Base-by-base conservation (phyloP, 2,329 filamentous ascomycete species). In the Pseudogymnoascus sp. region DNA sequence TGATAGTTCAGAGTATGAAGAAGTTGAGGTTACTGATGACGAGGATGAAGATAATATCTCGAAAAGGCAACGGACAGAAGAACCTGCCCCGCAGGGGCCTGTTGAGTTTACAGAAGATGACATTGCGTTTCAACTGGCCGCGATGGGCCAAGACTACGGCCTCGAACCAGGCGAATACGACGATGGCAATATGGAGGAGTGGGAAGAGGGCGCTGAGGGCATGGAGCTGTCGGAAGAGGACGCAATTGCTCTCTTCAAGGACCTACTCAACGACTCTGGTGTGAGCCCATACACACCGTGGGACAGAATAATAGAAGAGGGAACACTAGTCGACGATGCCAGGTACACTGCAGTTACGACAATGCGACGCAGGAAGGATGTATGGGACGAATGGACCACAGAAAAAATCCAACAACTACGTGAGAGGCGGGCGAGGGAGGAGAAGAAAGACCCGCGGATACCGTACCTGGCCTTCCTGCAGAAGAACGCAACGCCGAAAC, bases 81-180 rank as follows among this genome's bases (percentile, higher is more conserved):
- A 78, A 59, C 74, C 77, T 4, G 69, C 66, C 12, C 63, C 67
- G 8, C 75, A 76, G 7, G 69, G 76, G 11, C 80, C 83, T 0
- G 76, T 94, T 6, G 93, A 97, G 69, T 96, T 96, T 70, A 90
- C 89, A 62, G 94, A 97, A 73, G 93, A 92, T 61, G 94, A 99
- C 71, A 95, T 99, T 69, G 92, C 91, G 37, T 92, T 88, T 72
- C 94, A 99, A 71, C 80, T 99, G 11, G 90, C 90, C 61, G 87
- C 90, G 26, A 96, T 97, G 90, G 91, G 89, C 61, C 83, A 89
- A 67, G 87, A 91, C n/a, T 92, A 92, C 68, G 90, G 86, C 0
- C 79, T 92, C 31, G 90, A 91, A 39, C 85, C 85, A 0, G 90
- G 86, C 60, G 89, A 92, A 70, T 91, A 91, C 71, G 89, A 87